Conservation (phyloP, 2,329 filamentous ascomycete species). For the Cladosporium velox region DNA sequence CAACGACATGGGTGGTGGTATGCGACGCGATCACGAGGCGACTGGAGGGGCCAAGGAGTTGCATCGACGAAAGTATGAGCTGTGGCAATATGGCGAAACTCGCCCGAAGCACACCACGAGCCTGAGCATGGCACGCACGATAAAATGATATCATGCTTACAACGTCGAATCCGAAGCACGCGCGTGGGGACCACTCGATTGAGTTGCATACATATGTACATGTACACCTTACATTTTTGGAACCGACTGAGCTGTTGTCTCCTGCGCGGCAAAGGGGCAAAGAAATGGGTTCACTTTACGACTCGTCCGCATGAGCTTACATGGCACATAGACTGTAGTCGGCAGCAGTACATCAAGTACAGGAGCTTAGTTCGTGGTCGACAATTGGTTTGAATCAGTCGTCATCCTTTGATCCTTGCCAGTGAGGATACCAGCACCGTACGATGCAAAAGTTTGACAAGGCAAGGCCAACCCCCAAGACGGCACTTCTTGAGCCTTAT, state of each 20-base stretch:
- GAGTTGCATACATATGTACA: not conserved
- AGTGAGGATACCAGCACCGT: not conserved
- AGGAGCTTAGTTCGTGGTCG: not conserved
- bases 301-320: not conserved
- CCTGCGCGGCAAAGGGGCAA: not conserved
- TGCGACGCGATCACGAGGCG: not conserved
- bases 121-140: not conserved
- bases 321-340: not conserved
- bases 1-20: not conserved
- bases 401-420: not conserved
- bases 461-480: not conserved
- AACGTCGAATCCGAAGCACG: not conserved
- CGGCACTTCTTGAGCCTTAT: not conserved
- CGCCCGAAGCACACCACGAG: not conserved
- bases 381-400: not conserved
- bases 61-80: not conserved
- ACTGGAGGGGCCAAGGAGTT: not conserved
- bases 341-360: not conserved
- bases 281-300: not conserved
- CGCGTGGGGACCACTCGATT: not conserved
- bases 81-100: not conserved
- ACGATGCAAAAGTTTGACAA: not conserved
- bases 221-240: not conserved
- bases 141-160: not conserved
- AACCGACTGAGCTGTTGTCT: not conserved